These are phyloP conservation scores for Capronia coronata DNA, from an alignment of 2,329 filamentous ascomycete genomes.

Conservation along the genomic window DNA sequence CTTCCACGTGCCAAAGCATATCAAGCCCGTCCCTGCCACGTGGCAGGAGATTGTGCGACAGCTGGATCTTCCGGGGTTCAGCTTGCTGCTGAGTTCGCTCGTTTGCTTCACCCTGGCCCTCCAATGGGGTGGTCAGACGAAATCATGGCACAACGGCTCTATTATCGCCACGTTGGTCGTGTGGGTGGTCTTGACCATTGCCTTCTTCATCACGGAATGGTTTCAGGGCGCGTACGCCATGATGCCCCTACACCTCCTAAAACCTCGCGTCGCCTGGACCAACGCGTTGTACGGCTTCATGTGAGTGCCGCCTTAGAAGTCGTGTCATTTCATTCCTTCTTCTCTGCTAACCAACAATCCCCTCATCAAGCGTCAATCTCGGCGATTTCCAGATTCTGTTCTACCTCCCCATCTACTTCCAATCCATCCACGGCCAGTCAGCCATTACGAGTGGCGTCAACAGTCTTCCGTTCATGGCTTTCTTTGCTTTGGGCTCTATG, in stretches of 20 bases:
- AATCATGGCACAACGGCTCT: slow-evolving; percentile 45
- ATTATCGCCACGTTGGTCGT: slow-evolving; percentile 50
- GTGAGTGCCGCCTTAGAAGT: too few relatives aligned
- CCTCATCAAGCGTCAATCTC: too few relatives aligned
- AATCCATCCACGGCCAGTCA: slow-evolving; percentile 34
- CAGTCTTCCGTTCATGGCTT: slow-evolving; percentile 39
- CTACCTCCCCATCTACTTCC: slow-evolving; percentile 47
- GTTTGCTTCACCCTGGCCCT: slow-evolving; percentile 51
- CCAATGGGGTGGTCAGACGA: slow-evolving; percentile 51
- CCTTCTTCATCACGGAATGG: too few relatives aligned
- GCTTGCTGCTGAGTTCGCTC: slow-evolving; percentile 47
- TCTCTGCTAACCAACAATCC: too few relatives aligned
- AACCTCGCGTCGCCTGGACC: too few relatives aligned
- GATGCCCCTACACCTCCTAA: too few relatives aligned
- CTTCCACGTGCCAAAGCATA: not conserved
- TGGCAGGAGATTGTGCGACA: not conserved
- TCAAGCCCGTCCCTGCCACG: not conserved
- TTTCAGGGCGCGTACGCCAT: too few relatives aligned
- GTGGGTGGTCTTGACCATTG: slow-evolving; percentile 24
- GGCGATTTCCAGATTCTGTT: slow-evolving; percentile 26
- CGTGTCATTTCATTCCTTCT: too few relatives aligned
- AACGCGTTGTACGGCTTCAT: too few relatives aligned
- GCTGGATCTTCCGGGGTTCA: slow-evolving; percentile 42
- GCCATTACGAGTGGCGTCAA: slow-evolving; percentile 36
- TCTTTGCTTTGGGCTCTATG: not conserved